phyloP scores from a whole-genome alignment of 2,329 filamentous ascomycete genomes.

The Seiridium unicorne region DNA sequence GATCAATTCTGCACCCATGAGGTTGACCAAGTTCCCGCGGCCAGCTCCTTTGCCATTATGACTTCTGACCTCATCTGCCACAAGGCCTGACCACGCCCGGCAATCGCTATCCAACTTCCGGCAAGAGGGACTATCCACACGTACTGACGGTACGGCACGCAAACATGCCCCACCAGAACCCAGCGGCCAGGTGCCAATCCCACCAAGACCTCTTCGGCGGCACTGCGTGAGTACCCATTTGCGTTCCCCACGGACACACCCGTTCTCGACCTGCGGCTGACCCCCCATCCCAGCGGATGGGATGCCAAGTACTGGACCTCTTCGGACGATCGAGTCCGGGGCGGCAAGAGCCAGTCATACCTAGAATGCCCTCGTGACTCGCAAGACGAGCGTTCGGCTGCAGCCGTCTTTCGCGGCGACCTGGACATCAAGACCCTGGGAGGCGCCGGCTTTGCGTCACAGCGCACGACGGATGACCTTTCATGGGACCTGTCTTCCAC shows the following conservation, averaged over 20 bases:
- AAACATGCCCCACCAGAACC: too few species aligned
- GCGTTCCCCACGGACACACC: neutral
- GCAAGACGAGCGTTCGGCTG: neutral
- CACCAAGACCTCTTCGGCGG: conserved; percentile 4
- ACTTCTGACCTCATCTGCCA: too few species aligned
- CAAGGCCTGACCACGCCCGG: too few species aligned
- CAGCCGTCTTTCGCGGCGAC: conserved; percentile 57
- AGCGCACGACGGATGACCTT: conserved; percentile 59
- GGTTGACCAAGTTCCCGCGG: too few species aligned
- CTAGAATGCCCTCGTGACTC: conserved; percentile 31
- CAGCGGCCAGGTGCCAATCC: neutral
- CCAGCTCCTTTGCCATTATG: too few species aligned
- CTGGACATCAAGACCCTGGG: conserved; percentile 75
- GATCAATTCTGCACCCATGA: too few species aligned
- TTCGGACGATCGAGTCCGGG: conserved; percentile 75
- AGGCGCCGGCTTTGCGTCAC: conserved; percentile 79
- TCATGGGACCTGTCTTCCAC: conserved; percentile 64
- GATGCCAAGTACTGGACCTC: conserved; percentile 60
- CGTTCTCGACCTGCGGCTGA: neutral
- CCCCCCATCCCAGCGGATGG: conserved; percentile 50
- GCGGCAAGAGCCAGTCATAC: conserved; percentile 62
- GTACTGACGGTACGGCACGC: too few species aligned
- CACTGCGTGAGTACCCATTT: neutral
- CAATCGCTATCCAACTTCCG: too few species aligned
- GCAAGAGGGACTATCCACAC: too few species aligned